phyloP scores from a whole-genome alignment of 2,329 filamentous ascomycete species.

The Xylariaceae sp. region DNA sequence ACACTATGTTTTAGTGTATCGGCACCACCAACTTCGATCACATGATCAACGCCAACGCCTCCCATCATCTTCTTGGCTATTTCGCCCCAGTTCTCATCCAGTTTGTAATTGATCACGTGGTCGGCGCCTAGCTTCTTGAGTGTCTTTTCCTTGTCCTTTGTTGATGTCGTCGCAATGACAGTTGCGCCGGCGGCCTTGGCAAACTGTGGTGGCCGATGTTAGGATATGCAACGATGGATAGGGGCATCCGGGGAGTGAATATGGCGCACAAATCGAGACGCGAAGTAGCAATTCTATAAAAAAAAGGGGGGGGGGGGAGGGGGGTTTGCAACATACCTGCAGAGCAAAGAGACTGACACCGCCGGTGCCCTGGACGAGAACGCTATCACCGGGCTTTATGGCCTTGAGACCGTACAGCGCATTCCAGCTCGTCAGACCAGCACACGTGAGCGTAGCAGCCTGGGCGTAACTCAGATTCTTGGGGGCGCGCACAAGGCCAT shows the following conservation, averaged over 20 bases:
- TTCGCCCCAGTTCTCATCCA: constrained; percentile 53
- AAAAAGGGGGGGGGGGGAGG: too few species aligned
- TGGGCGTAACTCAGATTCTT: constrained; percentile 59
- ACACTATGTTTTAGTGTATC: constrained; percentile 53
- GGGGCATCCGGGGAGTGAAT: neutral
- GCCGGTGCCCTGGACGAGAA: constrained; percentile 74
- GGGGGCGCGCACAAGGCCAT: constrained; percentile 70
- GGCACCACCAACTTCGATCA: constrained; percentile 57
- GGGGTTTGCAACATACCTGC: constrained; percentile 43
- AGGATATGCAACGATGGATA: constrained; percentile 7
- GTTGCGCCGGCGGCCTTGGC: constrained; percentile 56
- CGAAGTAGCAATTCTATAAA: too few species aligned
- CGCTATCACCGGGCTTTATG: constrained; percentile 61
- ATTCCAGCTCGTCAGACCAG: constrained; percentile 71
- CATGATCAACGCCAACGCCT: constrained; percentile 54
- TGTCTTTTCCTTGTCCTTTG: constrained; percentile 50
- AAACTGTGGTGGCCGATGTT: constrained; percentile 44
- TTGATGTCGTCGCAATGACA: constrained; percentile 57
- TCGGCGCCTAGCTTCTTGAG: constrained; percentile 56
- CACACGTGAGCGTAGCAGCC: constrained; percentile 64
- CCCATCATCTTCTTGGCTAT: constrained; percentile 51
- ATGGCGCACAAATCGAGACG: too few species aligned
- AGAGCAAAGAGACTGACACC: constrained; percentile 72
- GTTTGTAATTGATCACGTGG: constrained; percentile 58
- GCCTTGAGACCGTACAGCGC: constrained; percentile 64